Percentiles rank a stretch among this genome's conserved stretches.
Evolutionary conservation across 441 rosid genomes (phyloP).

Genomic region (Adansonia gregorii): DNA sequence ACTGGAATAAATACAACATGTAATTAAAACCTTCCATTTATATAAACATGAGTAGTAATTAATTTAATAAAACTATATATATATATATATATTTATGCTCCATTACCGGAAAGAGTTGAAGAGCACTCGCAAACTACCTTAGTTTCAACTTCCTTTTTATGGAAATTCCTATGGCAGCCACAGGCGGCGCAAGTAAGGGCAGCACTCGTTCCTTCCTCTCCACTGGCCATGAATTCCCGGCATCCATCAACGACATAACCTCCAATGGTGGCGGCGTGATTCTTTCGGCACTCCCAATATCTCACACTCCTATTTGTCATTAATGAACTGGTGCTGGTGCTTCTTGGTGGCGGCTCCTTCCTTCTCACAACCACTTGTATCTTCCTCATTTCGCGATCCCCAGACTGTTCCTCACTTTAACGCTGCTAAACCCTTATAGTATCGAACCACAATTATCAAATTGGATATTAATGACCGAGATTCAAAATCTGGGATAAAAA

Average conservation of each 20-base stretch:
- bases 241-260: slow-evolving; percentile 90
- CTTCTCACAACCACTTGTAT: slow-evolving; percentile 66
- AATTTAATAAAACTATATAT: background rate
- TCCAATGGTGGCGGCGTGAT: slow-evolving; percentile 80
- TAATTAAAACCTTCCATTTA: background rate
- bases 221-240: slow-evolving; percentile 86
- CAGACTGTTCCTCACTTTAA: background rate
- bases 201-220: slow-evolving; percentile 64
- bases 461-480: slow-evolving; percentile 17
- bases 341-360: slow-evolving; percentile 52
- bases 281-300: slow-evolving; percentile 85
- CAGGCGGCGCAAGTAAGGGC: slow-evolving; percentile 87
- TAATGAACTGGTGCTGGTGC: slow-evolving; percentile 44
- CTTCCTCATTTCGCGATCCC: slow-evolving; percentile 53
- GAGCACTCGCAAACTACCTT: slow-evolving; percentile 56
- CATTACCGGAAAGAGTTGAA: slow-evolving; percentile 50
- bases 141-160: slow-evolving; percentile 55
- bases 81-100: slow-evolving; percentile 22
- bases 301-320: slow-evolving; percentile 50
- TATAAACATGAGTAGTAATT: background rate
- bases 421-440: slow-evolving; percentile 25
- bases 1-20: background rate
- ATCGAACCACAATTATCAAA: slow-evolving; percentile 19
- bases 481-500: slow-evolving; percentile 31
- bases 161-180: slow-evolving; percentile 87